phyloP scores from a whole-genome alignment of 352 stramenopile species.

The Phytophthora pini region DNA sequence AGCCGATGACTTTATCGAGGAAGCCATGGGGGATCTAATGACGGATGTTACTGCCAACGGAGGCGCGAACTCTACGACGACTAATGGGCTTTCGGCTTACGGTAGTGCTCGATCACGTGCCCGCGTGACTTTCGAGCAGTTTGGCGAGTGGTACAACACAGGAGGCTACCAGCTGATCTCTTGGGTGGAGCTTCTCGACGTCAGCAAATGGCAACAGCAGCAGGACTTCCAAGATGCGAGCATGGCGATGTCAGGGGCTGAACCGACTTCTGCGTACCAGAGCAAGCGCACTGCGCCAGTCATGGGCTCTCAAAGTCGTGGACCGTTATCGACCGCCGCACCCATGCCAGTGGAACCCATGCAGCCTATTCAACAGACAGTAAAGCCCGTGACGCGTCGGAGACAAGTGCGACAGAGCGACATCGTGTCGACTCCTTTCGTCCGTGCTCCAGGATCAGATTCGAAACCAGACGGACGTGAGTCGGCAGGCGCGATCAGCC shows the following conservation, averaged over 20 bases:
- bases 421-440: conserved; percentile 78
- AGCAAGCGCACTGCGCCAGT: conserved; percentile 38
- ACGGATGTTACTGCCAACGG: conserved; percentile 74
- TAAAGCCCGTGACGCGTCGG: conserved; percentile 64
- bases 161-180: conserved; percentile 84
- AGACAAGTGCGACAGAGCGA: conserved; percentile 84
- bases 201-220: conserved; percentile 84
- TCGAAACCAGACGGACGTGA: conserved; percentile 37
- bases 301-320: conserved; percentile 66
- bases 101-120: conserved; percentile 68
- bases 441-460: conserved; percentile 23
- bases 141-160: conserved; percentile 92
- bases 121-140: conserved; percentile 90
- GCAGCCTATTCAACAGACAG: conserved; percentile 61
- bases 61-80: conserved; percentile 31
- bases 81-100: conserved; percentile 57
- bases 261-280: conserved; percentile 32
- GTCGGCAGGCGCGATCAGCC: conserved; percentile 51
- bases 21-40: conserved; percentile 88
- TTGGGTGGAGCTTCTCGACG: conserved; percentile 87
- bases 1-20: conserved; percentile 86
- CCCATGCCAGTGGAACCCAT: conserved; percentile 54
- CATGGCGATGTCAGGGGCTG: conserved; percentile 37
- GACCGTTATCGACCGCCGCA: conserved; percentile 42
- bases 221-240: conserved; percentile 70